Conservation (phyloP, 768 basidiomycete genomes). For the Termitomyces titanicus region DNA sequence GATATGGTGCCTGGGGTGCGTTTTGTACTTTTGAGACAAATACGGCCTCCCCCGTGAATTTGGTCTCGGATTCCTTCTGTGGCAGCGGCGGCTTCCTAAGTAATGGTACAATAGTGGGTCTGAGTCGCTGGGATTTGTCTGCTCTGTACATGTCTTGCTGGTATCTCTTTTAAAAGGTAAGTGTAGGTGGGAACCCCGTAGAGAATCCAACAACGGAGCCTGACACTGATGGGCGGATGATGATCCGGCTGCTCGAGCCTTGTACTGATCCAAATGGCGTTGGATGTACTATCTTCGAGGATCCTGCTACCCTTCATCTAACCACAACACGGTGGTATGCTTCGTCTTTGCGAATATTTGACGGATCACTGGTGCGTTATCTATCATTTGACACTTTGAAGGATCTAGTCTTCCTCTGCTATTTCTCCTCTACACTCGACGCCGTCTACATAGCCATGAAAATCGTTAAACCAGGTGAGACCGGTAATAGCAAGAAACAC, state of each 20-base stretch:
- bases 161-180: constrained; percentile 17
- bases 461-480: too few relatives aligned
- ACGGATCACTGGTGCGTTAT: constrained; percentile 25
- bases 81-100: constrained; percentile 9
- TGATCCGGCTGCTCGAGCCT: constrained; percentile 35
- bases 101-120: constrained; percentile 9
- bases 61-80: constrained; percentile 10
- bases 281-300: constrained; percentile 34
- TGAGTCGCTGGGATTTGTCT: not conserved
- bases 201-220: constrained; percentile 20
- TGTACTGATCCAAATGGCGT: constrained; percentile 25
- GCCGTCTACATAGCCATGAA: too few relatives aligned
- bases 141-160: not conserved
- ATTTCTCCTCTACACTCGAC: too few relatives aligned
- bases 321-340: constrained; percentile 39
- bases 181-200: constrained; percentile 26
- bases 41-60: constrained; percentile 1
- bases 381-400: not conserved
- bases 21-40: constrained; percentile 9
- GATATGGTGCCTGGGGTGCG: constrained; percentile 6
- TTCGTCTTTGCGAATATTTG: constrained; percentile 30
- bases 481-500: too few relatives aligned
- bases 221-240: constrained; percentile 29
- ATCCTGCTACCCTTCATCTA: constrained; percentile 30
- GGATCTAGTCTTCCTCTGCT: not conserved